Evolutionary conservation across 495 filamentous ascomycete species (phyloP).

Genomic region (Tuber borchii): DNA sequence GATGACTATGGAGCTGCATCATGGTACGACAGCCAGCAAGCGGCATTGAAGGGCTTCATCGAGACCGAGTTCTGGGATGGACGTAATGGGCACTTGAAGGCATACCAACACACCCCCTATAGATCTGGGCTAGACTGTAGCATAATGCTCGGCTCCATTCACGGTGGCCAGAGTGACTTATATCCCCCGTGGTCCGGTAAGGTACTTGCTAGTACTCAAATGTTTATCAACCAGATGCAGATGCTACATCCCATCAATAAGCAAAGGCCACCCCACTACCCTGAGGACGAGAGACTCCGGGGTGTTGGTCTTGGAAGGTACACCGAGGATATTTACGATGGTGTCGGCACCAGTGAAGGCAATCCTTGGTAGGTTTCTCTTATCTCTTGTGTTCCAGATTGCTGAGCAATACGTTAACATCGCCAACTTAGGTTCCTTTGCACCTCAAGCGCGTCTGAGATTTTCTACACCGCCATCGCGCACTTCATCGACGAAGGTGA

Average conservation of each 20-base stretch:
- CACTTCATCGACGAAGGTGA: slow-evolving; percentile 29
- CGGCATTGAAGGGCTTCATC: slow-evolving; percentile 36
- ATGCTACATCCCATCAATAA: slow-evolving; percentile 43
- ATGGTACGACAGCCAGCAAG: slow-evolving; percentile 44
- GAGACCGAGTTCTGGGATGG: slow-evolving; percentile 41
- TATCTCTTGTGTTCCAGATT: background rate
- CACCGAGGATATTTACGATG: slow-evolving; percentile 48
- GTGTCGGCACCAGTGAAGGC: slow-evolving; percentile 44
- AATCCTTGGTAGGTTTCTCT: slow-evolving; percentile 44
- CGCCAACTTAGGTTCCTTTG: slow-evolving; percentile 43
- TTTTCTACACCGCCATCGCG: slow-evolving; percentile 40
- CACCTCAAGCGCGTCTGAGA: slow-evolving; percentile 43
- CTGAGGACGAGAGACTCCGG: slow-evolving; percentile 28
- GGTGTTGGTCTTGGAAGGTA: slow-evolving; percentile 46
- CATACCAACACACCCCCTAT: slow-evolving; percentile 39
- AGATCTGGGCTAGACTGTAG: slow-evolving; percentile 44
- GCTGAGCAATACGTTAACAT: slow-evolving; percentile 7
- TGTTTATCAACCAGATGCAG: slow-evolving; percentile 42
- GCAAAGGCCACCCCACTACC: slow-evolving; percentile 24
- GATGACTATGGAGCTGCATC: slow-evolving; percentile 41
- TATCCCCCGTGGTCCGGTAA: slow-evolving; percentile 44
- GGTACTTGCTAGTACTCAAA: slow-evolving; percentile 43
- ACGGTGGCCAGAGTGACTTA: slow-evolving; percentile 36
- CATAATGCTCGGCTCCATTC: slow-evolving; percentile 44
- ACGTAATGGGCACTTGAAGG: slow-evolving; percentile 42